These are phyloP conservation scores for Vigna nakashimae DNA, from an alignment of 306 rosid species.

Conservation along the genomic window DNA sequence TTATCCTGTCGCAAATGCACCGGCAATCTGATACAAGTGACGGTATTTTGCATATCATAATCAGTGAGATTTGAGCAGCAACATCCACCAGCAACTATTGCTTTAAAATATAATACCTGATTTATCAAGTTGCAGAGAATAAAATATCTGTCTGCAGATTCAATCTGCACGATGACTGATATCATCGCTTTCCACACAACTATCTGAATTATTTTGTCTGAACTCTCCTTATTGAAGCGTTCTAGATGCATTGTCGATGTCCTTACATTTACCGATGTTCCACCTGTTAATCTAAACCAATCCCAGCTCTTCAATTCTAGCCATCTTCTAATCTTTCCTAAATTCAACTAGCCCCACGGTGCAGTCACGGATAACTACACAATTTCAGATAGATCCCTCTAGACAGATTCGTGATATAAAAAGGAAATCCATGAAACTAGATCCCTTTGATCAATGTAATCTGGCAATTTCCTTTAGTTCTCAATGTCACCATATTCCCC, in stretches of 20 bases:
- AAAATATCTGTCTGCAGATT: background rate
- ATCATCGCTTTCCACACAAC: no score
- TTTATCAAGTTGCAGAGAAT: background rate
- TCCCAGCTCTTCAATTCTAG: background rate
- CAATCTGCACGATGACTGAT: background rate
- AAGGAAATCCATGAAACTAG: background rate
- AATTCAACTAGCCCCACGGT: background rate
- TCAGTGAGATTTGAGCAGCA: background rate
- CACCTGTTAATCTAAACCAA: background rate
- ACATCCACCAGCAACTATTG: background rate
- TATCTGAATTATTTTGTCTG: background rate
- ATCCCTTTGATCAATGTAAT: background rate
- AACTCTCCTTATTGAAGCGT: background rate
- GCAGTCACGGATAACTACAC: background rate
- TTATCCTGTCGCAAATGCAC: no score
- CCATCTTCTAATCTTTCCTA: background rate
- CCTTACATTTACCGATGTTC: background rate
- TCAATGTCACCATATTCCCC: background rate
- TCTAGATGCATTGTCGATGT: background rate
- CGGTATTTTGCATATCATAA: background rate
- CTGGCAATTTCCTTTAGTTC: background rate
- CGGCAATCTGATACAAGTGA: no score
- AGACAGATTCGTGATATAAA: background rate
- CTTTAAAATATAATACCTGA: background rate
- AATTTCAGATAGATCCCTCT: background rate